Conservation (phyloP, 2,329 filamentous ascomycete genomes). For the Pseudopyrenochaeta lycopersici region DNA sequence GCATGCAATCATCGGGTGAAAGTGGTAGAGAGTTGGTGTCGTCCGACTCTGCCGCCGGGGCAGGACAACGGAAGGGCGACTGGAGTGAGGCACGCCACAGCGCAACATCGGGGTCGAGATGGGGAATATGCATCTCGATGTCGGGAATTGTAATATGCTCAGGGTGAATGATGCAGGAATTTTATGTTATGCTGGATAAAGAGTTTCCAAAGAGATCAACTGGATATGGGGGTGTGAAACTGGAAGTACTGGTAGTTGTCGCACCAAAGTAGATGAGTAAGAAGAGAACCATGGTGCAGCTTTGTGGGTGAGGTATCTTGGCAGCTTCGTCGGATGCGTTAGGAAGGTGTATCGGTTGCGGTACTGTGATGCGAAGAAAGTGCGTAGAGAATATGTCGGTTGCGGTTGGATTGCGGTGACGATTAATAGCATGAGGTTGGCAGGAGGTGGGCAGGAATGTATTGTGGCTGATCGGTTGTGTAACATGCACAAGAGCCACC, state of each 20-base stretch:
- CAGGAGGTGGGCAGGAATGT: constrained; percentile 8
- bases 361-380: constrained; percentile 10
- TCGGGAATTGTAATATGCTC: background rate
- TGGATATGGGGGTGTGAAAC: constrained; percentile 1
- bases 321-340: constrained; percentile 9
- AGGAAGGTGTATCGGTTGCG: constrained; percentile 12
- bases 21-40: background rate
- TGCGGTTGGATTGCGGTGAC: constrained; percentile 10
- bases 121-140: constrained; percentile 5
- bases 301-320: background rate
- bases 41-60: background rate
- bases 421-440: constrained; percentile 6
- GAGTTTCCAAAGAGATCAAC: constrained; percentile 1
- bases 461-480: constrained; percentile 2
- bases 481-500: background rate
- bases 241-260: background rate
- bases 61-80: constrained; percentile 16
- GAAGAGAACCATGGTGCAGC: background rate
- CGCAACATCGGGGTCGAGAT: constrained; percentile 9
- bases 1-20: background rate
- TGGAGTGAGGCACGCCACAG: constrained; percentile 22
- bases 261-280: background rate
- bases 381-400: constrained; percentile 4
- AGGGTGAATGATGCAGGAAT: constrained; percentile 3
- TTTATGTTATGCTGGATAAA: constrained; percentile 11